Conservation (phyloP, 179 eudicot genomes). For the Vitellaria paradoxa region DNA sequence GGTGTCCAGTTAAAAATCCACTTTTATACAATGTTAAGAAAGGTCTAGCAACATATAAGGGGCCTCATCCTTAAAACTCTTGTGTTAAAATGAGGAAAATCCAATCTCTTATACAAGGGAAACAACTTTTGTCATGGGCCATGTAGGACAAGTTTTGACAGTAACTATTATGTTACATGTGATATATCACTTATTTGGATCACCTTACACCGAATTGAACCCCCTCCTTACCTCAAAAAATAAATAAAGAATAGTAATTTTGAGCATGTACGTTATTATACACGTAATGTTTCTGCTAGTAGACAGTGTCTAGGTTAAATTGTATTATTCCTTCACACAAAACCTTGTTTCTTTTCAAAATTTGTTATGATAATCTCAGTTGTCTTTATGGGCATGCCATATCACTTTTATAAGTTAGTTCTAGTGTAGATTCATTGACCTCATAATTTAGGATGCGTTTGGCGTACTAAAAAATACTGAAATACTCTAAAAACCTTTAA, state of each 20-base stretch:
- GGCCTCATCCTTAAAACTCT: no score
- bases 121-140: no score
- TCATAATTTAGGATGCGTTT: no score
- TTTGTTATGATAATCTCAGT: conserved; percentile 7
- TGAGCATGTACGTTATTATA: not conserved
- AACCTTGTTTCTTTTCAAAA: not conserved
- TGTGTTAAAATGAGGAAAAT: no score
- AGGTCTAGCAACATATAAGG: no score
- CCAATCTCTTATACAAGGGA: no score
- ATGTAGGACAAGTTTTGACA: no score
- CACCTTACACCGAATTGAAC: not conserved
- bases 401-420: not conserved
- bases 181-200: not conserved
- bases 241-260: not conserved
- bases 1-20: no score
- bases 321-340: not conserved
- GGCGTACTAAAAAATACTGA: no score
- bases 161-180: not conserved
- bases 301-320: not conserved
- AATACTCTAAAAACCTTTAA: no score
- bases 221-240: not conserved
- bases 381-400: not conserved
- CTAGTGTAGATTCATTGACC: not conserved
- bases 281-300: not conserved
- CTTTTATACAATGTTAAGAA: no score